Evolutionary conservation across 805 yeast genomes (phyloP), one percentile per base, ranked within the genome.

Genomic region (Candida multigemmis): DNA sequence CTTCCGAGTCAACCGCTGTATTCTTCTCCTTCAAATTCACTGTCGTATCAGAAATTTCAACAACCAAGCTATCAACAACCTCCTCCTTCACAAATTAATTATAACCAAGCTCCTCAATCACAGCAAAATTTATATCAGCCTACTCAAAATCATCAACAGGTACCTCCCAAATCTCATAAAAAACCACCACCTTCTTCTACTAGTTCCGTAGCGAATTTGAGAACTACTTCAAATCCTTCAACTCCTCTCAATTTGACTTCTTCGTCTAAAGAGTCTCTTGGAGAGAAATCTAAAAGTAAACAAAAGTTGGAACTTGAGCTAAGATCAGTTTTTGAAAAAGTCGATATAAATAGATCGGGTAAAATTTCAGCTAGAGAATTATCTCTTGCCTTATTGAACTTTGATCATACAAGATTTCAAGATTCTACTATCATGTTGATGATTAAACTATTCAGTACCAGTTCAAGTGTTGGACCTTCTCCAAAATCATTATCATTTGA

Each of bases 331-430:
- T 74, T 74, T 38, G 73, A 67, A 29, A 63, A 64, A 28, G 74
- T 68, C 4, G 80, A 77, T 45, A 51, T 65, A 18, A 63, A 72
- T 38, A 52, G 60, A 21, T 64, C 68, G 22, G 83, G 83, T 1
- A 54, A 44, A 27, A 60, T 78, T 20, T 63, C 76, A 2, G 72
- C 71, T 26, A 48, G 49, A 8, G 87, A 79, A 50, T 58, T 78
- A 21, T 63, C 74, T 5, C 48, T 52, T 21, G 81, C 81, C 2
- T 54, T 78, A 27, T 57, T 68, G 13, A 78, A 78, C 42, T 72
- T 74, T 30, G 84, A 77, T 46, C 73, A 73, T 30, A 64, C 84
- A 3, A 57, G 63, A 30, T 79, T 78, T 45, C 70, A 71, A 37
- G 62, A 70, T 11, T 65, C 71, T 14, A 77, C 86, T 1, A 69